These are phyloP conservation scores for Pochonia chlamydosporia DNA, from an alignment of 2,329 filamentous ascomycete species.

Conservation along the genomic window DNA sequence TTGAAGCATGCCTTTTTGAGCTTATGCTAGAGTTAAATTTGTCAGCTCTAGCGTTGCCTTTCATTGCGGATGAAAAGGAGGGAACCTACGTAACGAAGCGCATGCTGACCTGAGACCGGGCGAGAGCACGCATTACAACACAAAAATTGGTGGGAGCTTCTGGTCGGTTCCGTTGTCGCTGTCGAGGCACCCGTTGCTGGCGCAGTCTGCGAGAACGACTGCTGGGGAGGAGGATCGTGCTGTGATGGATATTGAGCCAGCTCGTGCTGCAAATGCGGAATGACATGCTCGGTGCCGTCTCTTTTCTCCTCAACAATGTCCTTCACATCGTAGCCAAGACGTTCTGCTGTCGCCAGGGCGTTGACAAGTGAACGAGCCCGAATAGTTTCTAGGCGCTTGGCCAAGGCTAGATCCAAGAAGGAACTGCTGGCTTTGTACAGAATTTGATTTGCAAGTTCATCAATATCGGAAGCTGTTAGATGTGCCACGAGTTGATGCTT, in stretches of 20 bases:
- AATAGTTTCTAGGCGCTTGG: constrained; percentile 46
- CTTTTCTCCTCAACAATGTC: constrained; percentile 41
- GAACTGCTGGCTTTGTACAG: constrained; percentile 39
- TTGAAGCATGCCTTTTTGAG: constrained; percentile 20
- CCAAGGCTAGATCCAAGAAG: constrained; percentile 49
- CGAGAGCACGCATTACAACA: constrained; percentile 26
- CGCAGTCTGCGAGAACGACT: too few species aligned
- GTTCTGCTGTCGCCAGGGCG: constrained; percentile 49
- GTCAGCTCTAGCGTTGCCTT: not conserved
- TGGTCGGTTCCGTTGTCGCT: not conserved
- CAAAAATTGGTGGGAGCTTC: constrained; percentile 10
- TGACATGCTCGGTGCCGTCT: constrained; percentile 28
- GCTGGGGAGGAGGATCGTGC: too few species aligned
- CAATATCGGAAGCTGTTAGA: constrained; percentile 35
- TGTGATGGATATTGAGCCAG: constrained; percentile 7
- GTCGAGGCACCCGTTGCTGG: not conserved
- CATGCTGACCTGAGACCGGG: constrained; percentile 25
- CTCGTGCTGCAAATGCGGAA: constrained; percentile 22
- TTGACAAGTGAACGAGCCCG: constrained; percentile 50
- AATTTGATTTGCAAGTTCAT: constrained; percentile 37
- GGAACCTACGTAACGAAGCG: constrained; percentile 26
- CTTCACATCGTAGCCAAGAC: constrained; percentile 47
- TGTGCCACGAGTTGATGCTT: constrained; percentile 36
- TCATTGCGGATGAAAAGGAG: not conserved
- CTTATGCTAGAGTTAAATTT: constrained; percentile 20